Base-by-base conservation (phyloP, 805 yeast genomes). In the Ogataea nonfermentans region DNA sequence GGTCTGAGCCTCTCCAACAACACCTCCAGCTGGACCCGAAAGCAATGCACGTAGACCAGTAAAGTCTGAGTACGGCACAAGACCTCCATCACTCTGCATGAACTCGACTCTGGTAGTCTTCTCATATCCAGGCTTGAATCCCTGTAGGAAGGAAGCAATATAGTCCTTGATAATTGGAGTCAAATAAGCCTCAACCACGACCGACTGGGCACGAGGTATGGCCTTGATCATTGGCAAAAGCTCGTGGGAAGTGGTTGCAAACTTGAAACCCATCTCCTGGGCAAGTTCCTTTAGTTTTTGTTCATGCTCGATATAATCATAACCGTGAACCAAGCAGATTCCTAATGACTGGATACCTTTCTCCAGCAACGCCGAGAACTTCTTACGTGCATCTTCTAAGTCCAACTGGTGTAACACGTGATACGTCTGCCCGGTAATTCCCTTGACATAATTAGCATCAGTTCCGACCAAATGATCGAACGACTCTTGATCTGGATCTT, bases 21-120 rank as follows among this genome's bases (percentile, higher is more conserved):
- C 74, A 32, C 81, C 81, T 25, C 81, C 81, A 30, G 81, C 81
- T 2, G 81, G 81, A 4, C 81, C 81, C 2, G 79, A 74, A 17
- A 75, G 59, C 24, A 75, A 64, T 4, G 80, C 76, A 46, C 71
- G 66, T 35, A 75, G 59, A 4, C 81, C 81, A 6, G 74, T 67
- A 51, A 75, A 75, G 32, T 67, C 66, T 40, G 68, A 65, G 62
- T 74, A 71, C 8, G 72, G 73, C 37, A 74, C 70, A 36, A 75
- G 62, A 6, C 80, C 81, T 32, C 81, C 81, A 56, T 75, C 76
- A 7, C 76, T 68, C 48, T 74, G 78, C 81, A 75, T 75, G 56
- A 75, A 75, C 44, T 72, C 67, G 39, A 73, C 71, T 35, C 61
- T 56, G 6, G 65, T 61, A 19, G 62, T 67, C 4, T 47, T 49